Conservation (phyloP, 306 rosid genomes). For the Inga laurina region DNA sequence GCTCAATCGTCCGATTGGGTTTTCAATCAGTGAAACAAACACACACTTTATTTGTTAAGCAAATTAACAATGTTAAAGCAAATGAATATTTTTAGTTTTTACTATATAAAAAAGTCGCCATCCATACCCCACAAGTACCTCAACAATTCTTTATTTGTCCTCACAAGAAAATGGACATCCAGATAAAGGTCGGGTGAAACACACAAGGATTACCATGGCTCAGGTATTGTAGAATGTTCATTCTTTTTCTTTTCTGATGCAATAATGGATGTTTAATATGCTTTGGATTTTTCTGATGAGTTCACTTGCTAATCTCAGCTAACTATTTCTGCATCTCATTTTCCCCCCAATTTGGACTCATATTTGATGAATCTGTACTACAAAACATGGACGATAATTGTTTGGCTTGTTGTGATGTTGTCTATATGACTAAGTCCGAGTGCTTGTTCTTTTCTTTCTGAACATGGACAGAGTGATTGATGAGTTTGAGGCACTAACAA, state of each 20-base stretch:
- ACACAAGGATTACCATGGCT: not conserved
- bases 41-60: no score
- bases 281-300: conserved; percentile 10
- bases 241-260: conserved; percentile 16
- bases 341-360: no score
- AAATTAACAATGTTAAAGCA: no score
- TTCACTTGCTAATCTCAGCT: not conserved
- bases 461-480: not conserved
- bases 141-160: no score
- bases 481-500: not conserved
- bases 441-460: no score
- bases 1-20: no score
- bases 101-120: no score
- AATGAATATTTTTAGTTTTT: no score
- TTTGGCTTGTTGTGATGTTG: not conserved
- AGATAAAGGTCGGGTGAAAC: not conserved
- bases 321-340: not conserved
- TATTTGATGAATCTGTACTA: not conserved
- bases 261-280: not conserved
- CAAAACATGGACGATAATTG: not conserved
- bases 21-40: no score
- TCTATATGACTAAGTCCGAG: no score
- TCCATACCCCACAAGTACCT: no score
- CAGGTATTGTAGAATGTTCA: conserved; percentile 8
- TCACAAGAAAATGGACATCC: no score